phyloP scores from a whole-genome alignment of 768 basidiomycete species.

The Kwoniella bestiolae region DNA sequence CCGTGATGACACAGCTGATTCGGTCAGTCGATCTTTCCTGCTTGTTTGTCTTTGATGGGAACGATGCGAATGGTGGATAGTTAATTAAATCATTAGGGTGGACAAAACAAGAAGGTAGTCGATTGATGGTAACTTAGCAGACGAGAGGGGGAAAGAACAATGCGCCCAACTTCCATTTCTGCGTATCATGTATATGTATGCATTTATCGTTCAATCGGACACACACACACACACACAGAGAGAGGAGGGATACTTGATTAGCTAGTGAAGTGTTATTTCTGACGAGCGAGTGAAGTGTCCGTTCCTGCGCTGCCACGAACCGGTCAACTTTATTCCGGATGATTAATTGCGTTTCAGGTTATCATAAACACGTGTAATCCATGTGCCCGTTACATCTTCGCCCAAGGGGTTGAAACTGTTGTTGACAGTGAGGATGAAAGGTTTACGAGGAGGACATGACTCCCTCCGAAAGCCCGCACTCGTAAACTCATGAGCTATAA shows the following conservation, averaged over 20 bases:
- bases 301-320: not conserved
- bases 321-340: slow-evolving; percentile 4
- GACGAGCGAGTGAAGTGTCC: slow-evolving; percentile 6
- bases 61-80: not conserved
- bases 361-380: too few species aligned
- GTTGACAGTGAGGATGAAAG: too few species aligned
- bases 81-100: not conserved
- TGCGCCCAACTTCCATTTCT: too few species aligned
- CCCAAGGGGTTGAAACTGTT: too few species aligned
- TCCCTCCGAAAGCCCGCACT: too few species aligned
- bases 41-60: not conserved
- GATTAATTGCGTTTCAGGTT: too few species aligned
- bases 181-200: too few species aligned
- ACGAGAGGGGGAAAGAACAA: not conserved
- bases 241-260: not conserved
- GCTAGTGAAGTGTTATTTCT: not conserved
- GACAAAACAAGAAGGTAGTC: not conserved
- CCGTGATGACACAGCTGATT: not conserved
- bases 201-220: too few species aligned
- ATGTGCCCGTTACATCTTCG: too few species aligned
- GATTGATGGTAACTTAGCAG: not conserved
- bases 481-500: too few species aligned
- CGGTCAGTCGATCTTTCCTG: slow-evolving; percentile 17
- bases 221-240: not conserved
- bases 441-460: too few species aligned